Evolutionary conservation across 108 stramenopile species (phyloP), one percentile per base, ranked within the genome.

Genomic region (Fistulifera pelliculosa): DNA sequence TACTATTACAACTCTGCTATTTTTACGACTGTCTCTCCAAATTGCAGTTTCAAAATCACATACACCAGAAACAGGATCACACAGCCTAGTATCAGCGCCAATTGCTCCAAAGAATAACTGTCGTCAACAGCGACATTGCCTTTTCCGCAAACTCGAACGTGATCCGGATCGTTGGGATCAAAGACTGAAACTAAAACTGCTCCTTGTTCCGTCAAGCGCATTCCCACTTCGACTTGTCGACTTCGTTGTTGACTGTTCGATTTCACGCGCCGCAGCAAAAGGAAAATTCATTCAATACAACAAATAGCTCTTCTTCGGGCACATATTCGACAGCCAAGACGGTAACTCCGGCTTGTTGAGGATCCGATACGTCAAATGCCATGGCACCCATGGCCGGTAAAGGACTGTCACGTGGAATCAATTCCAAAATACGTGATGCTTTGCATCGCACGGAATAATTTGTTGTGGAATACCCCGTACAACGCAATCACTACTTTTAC

Each of bases 141-240:
- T 2, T 4, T 43, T 54, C 27, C 43, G 23, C 43, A 19, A 2
- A 25, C 26, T 40, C 76, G 69, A 19, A 64, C 54, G 61, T 90
- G 88, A 44, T 81, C 88, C 17, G 82, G 84, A 64, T 90, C 84
- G 31, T 71, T 71, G 45, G 68, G 65, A 66, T 86, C 88, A 41
- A 81, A 85, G 18, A 90, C 67, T 5, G 81, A 80, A 17, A 85
- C 83, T 17, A 71, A 73, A 25, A 90, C 83, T 41, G 74, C 40
- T 22, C 84, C 88, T 47, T 72, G 65, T 7, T 43, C 70, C 41
- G 77, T 73, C 38, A 85, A 50, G 28, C 73, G 71, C 84, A 85
- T 83, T 23, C 79, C 84, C 42, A 85, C 66, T 43, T 85, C 69
- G 15, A 85, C 71, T 16, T 56, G 51, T 52, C 74, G 69, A 27